Evolutionary conservation across 148 eudicot genomes (phyloP).

Genomic region (Chenopodium suecicum): DNA sequence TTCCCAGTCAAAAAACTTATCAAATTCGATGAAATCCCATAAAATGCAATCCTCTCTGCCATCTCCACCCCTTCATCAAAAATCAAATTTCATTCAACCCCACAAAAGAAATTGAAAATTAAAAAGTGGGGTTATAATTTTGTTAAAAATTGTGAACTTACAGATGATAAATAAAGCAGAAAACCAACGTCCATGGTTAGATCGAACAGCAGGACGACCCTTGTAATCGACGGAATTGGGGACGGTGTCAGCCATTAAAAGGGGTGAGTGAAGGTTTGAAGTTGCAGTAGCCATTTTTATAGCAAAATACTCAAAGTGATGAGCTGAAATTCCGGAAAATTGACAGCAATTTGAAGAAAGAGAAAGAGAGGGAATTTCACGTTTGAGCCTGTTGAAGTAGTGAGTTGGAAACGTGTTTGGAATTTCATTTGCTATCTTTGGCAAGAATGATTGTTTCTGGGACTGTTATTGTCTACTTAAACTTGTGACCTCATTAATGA

Average conservation of each 20-base stretch:
- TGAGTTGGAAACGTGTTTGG: no score
- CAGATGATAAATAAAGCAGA: slow-evolving; percentile 66
- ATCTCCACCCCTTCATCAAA: slow-evolving; percentile 27
- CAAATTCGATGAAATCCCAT: slow-evolving; percentile 31
- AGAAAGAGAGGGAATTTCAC: no score
- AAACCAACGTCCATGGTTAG: slow-evolving; percentile 53
- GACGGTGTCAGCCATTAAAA: slow-evolving; percentile 9
- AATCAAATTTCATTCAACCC: not conserved
- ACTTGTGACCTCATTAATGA: no score
- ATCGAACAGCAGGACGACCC: slow-evolving; percentile 35
- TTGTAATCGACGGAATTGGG: slow-evolving; percentile 37
- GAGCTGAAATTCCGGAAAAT: no score
- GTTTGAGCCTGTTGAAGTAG: no score
- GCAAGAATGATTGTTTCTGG: no score
- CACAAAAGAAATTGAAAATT: not conserved
- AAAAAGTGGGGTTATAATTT: not conserved
- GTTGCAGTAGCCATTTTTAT: slow-evolving; percentile 15
- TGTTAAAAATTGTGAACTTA: not conserved
- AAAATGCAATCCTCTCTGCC: slow-evolving; percentile 36
- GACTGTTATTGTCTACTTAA: no score
- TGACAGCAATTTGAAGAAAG: no score
- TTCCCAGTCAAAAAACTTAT: slow-evolving; percentile 40
- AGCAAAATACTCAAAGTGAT: not conserved
- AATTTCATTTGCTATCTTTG: no score
- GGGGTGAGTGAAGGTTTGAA: slow-evolving; percentile 4